These are phyloP conservation scores for Bryoglossum gracile DNA, from an alignment of 495 filamentous ascomycete species.

Conservation along the genomic window DNA sequence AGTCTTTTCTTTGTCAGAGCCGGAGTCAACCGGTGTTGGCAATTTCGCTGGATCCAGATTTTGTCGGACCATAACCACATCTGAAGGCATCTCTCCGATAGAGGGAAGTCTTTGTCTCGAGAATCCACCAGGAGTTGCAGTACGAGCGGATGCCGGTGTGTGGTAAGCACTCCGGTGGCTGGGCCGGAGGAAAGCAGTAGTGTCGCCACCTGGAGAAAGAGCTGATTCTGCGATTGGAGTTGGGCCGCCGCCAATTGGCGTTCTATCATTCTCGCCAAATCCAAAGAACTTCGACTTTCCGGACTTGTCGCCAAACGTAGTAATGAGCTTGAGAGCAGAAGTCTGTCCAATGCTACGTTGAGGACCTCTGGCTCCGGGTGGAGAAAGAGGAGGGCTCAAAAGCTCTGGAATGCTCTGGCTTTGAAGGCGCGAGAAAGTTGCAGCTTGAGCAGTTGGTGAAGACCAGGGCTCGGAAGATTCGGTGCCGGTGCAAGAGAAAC, in stretches of 20 bases:
- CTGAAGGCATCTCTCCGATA: slow-evolving; percentile 64
- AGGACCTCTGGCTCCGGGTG: slow-evolving; percentile 42
- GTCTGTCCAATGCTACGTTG: slow-evolving; percentile 61
- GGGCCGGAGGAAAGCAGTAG: slow-evolving; percentile 57
- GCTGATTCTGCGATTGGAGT: slow-evolving; percentile 94
- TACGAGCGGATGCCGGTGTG: slow-evolving; percentile 66
- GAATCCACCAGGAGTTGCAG: slow-evolving; percentile 65
- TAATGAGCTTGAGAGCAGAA: slow-evolving; percentile 88
- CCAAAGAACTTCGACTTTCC: slow-evolving; percentile 62
- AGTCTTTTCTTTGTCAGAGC: slow-evolving; percentile 23
- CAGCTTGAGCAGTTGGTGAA: slow-evolving; percentile 69
- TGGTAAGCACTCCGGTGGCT: slow-evolving; percentile 47
- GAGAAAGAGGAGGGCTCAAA: slow-evolving; percentile 52
- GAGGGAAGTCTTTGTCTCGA: slow-evolving; percentile 67
- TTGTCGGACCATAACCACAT: slow-evolving; percentile 27
- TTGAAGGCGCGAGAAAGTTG: slow-evolving; percentile 45
- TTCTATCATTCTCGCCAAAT: slow-evolving; percentile 55
- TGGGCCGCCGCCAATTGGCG: slow-evolving; percentile 67
- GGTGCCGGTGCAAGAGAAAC: slow-evolving; percentile 74
- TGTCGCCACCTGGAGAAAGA: slow-evolving; percentile 59
- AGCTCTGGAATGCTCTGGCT: slow-evolving; percentile 44
- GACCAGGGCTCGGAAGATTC: slow-evolving; percentile 76
- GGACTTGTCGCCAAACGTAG: slow-evolving; percentile 64
- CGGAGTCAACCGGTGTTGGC: slow-evolving; percentile 28
- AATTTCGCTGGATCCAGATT: slow-evolving; percentile 26